These are phyloP conservation scores for Stentor coeruleus DNA, from an alignment of 73 alveolate species.

Conservation along the genomic window DNA sequence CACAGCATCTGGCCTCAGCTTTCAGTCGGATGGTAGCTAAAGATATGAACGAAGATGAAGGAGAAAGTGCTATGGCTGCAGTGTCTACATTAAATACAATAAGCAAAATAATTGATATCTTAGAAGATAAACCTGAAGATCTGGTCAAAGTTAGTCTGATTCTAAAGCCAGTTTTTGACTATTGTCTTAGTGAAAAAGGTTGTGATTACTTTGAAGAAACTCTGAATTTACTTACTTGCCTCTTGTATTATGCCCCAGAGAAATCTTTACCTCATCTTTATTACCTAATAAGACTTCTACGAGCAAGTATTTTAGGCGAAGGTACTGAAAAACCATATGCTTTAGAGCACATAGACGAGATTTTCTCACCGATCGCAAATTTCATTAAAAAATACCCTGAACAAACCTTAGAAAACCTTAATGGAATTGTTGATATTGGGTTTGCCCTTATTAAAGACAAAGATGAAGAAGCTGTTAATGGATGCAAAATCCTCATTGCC, in stretches of 20 bases:
- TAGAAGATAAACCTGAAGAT: constrained; percentile 38
- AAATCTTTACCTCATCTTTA: constrained; percentile 34
- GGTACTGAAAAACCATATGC: constrained; percentile 30
- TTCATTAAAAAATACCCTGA: constrained; percentile 5
- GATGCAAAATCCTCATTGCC: constrained; percentile 45
- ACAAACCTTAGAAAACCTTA: background rate
- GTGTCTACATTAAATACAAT: constrained; percentile 41
- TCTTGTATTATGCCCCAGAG: constrained; percentile 46
- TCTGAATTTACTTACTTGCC: constrained; percentile 47
- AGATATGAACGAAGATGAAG: constrained; percentile 56
- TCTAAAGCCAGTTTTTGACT: constrained; percentile 40
- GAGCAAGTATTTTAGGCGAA: constrained; percentile 1
- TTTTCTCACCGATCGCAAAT: constrained; percentile 12
- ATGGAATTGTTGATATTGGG: background rate
- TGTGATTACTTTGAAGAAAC: constrained; percentile 60
- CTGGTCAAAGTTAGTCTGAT: constrained; percentile 35
- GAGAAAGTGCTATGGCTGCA: constrained; percentile 64
- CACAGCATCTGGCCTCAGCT: constrained; percentile 35
- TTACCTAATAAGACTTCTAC: constrained; percentile 25
- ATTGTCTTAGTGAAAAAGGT: constrained; percentile 22
- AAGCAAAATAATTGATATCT: constrained; percentile 42
- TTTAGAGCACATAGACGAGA: background rate
- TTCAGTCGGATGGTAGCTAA: constrained; percentile 34
- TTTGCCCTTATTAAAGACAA: background rate
- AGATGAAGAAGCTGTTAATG: background rate